Conservation (phyloP, 192 early-diverging fungal species). For the Podila epicladia region DNA sequence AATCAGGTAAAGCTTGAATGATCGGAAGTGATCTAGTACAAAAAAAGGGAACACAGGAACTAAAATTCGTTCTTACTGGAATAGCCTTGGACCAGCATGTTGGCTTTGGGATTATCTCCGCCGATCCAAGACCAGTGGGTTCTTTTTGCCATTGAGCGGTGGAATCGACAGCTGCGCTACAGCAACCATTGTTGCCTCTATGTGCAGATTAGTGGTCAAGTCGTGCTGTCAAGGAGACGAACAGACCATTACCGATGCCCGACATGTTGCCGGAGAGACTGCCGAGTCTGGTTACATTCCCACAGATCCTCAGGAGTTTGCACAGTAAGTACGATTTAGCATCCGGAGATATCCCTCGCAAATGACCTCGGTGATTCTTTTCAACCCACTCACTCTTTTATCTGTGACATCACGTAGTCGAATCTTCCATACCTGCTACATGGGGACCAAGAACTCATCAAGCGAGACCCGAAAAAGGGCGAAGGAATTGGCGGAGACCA, state of each 20-base stretch:
- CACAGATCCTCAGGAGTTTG: conserved; percentile 81
- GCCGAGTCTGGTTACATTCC: conserved; percentile 76
- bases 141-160: conserved; percentile 95
- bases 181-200: conserved; percentile 89
- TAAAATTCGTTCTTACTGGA: not conserved
- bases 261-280: conserved; percentile 66
- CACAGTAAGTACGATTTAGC: conserved; percentile 53
- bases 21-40: not conserved
- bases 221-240: conserved; percentile 64
- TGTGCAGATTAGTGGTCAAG: conserved; percentile 85
- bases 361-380: too few relatives aligned
- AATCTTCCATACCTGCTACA: conserved; percentile 95
- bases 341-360: too few relatives aligned
- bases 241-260: conserved; percentile 80
- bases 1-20: conserved; percentile 63
- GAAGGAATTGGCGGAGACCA: conserved; percentile 75
- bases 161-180: conserved; percentile 97
- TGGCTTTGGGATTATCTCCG: conserved; percentile 99
- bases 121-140: conserved; percentile 88
- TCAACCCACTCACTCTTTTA: not conserved
- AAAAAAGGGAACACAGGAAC: not conserved
- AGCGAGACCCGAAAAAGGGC: conserved; percentile 87
- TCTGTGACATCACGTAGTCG: conserved; percentile 44
- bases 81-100: conserved; percentile 91
- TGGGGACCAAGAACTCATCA: conserved; percentile 95